These are phyloP conservation scores for Rhodofomes roseus DNA, from an alignment of 1,284 basidiomycete species.

Conservation along the genomic window DNA sequence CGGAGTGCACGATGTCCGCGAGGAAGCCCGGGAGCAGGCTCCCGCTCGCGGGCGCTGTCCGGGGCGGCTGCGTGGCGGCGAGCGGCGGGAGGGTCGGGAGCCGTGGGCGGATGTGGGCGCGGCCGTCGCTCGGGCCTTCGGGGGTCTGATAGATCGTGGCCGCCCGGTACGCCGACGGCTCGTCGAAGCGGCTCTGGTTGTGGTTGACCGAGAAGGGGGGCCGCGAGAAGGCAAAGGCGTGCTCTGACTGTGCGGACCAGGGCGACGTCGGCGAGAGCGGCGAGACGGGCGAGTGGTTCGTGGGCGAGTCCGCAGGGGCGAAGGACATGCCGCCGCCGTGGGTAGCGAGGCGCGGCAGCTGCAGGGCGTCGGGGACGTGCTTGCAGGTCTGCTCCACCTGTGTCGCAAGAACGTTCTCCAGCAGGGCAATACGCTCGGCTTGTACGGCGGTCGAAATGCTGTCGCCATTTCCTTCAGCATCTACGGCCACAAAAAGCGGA, in stretches of 20 bases:
- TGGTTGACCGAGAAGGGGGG: neutral
- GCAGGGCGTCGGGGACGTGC: neutral
- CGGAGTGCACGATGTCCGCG: constrained; percentile 58
- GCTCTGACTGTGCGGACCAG: constrained; percentile 8
- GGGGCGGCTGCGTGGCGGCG: constrained; percentile 17
- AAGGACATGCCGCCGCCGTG: neutral
- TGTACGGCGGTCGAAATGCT: constrained; percentile 78
- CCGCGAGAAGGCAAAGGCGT: neutral
- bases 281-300: constrained; percentile 2
- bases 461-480: constrained; percentile 81
- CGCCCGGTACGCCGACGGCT: constrained; percentile 5
- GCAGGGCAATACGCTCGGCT: constrained; percentile 73
- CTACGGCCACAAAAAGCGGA: constrained; percentile 31
- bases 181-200: constrained; percentile 1
- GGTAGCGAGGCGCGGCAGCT: neutral
- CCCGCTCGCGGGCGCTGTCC: constrained; percentile 28
- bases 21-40: constrained; percentile 69
- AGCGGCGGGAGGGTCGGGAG: constrained; percentile 11
- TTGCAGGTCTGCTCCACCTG: constrained; percentile 38
- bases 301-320: neutral
- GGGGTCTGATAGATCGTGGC: constrained; percentile 73
- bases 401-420: constrained; percentile 59
- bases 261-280: constrained; percentile 3
- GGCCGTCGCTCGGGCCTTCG: constrained; percentile 28
- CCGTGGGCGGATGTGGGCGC: constrained; percentile 6